Evolutionary conservation across 108 stramenopile genomes (phyloP), one percentile per base, ranked within the genome.

Genomic region (Skeletonema grethae): DNA sequence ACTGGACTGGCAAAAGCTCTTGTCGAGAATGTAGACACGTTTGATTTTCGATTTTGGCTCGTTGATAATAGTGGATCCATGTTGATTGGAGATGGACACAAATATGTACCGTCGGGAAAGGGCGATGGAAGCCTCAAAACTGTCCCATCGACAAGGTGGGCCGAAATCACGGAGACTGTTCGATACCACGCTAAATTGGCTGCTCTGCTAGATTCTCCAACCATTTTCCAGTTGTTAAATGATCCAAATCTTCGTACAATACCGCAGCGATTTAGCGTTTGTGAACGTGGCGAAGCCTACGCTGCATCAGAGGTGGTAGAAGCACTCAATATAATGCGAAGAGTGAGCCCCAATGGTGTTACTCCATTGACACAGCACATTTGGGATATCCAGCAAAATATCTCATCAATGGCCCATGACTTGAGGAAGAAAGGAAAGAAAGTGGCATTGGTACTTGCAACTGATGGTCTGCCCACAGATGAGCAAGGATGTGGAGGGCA

Each of bases 131-230:
- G 63, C 16, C 36, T 80, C 25, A 75, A 69, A 36, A 50, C 62
- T 31, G 73, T 85, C 11, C 58, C 75, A 32, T 83, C 70, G n/a
- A 80, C 79, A 7, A 65, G 90, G 39, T 91, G 90, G 90, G 81
- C 80, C 48, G 90, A 91, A 75, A 68, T 91, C 9, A 75, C 78
- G 55, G 86, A 85, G 4, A 77, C 84, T 5, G 86, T 91, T 11
- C 72, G 69, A 18, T 91, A 87, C 74, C 90, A 91, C 73, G 73
- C 82, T 29, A 65, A 87, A 69, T 72, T 88, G 77, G 87, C 90
- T 11, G 75, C 82, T 2, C 24, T 91, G 16, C 29, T 88, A 32
- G 64, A 84, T 29, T 71, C 88, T 4, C 80, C 85, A 16, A 86
- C 88, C 7, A 77, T 72, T 18, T 91, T 91, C 72, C 73, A 77